Evolutionary conservation across 352 stramenopile genomes (phyloP), one percentile per base, ranked within the genome.

Genomic region (Globisporangium apiculatum): DNA sequence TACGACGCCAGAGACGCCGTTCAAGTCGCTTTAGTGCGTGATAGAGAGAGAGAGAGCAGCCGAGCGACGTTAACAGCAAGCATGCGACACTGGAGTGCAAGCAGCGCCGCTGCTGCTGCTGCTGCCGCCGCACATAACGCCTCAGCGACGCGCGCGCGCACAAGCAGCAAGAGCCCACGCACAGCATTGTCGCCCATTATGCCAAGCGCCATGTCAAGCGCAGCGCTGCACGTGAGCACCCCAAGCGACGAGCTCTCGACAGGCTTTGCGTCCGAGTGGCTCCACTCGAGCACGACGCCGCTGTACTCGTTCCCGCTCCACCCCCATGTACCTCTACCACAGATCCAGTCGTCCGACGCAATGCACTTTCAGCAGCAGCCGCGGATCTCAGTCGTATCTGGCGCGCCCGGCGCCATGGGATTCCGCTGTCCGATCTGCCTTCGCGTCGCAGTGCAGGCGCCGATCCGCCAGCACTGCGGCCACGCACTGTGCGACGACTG

Each of bases 371-470:
- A 72, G 48, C 46, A 50, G 3, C 24, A 54, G 50, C 24, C 24
- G 24, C 24, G 24, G 1, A 31, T 31, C 24, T 31, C 24, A 31
- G 35, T 17, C 6, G 6, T 24, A 6, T 36, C 50, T 18, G 31
- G 15, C 0, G 31, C 15, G 15, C 31, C 50, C 3, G 5, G 6
- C 14, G 15, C 36, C 31, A 55, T 55, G 42, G 37, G 43, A 17
- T 66, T 72, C 51, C 52, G 67, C 51, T 86, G 75, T 7, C 73
- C 75, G 42, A 75, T 86, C 51, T 86, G 73, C 45, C 67, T 86
- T 17, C 68, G 64, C 7, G 49, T 55, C 24, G 35, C 65, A 17
- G 71, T 62, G 41, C 71, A 78, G 61, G 58, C 69, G 17, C 68
- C 75, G 14, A 59, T 76, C 46, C 75, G 63, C 4, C 75, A 85